phyloP scores from a whole-genome alignment of 148 eudicot genomes.

The Camellia japonica region DNA sequence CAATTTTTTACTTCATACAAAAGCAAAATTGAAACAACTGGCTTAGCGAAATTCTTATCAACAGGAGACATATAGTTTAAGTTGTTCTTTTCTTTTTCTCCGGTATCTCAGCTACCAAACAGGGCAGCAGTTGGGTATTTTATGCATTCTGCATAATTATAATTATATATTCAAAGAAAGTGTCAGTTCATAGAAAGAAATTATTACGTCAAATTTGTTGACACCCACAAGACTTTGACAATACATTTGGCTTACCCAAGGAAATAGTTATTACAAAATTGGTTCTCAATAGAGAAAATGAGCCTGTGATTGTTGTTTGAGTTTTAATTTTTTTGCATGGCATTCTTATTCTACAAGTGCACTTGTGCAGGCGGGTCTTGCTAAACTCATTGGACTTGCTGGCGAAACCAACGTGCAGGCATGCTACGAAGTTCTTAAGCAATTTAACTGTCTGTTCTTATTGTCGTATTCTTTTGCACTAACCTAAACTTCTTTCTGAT shows the following conservation, averaged over 20 bases:
- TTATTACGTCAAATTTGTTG: background rate
- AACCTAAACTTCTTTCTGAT: background rate
- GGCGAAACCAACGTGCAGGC: slow-evolving; percentile 99
- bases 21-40: background rate
- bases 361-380: slow-evolving; percentile 83
- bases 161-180: background rate
- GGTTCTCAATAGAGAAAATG: background rate
- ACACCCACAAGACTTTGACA: background rate
- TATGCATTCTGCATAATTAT: background rate
- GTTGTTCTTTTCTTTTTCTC: background rate
- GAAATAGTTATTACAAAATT: background rate
- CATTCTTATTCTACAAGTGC: background rate
- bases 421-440: slow-evolving; percentile 15
- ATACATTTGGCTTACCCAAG: background rate
- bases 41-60: background rate
- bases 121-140: background rate
- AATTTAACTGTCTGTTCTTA: background rate
- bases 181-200: background rate
- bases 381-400: slow-evolving; percentile 96
- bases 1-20: background rate
- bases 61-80: background rate
- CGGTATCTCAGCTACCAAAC: background rate
- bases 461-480: background rate
- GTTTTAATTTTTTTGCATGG: background rate
- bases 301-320: background rate